These are phyloP conservation scores for Wickerhamiella pararugosa DNA, from an alignment of 1,139 yeast species.

Conservation along the genomic window DNA sequence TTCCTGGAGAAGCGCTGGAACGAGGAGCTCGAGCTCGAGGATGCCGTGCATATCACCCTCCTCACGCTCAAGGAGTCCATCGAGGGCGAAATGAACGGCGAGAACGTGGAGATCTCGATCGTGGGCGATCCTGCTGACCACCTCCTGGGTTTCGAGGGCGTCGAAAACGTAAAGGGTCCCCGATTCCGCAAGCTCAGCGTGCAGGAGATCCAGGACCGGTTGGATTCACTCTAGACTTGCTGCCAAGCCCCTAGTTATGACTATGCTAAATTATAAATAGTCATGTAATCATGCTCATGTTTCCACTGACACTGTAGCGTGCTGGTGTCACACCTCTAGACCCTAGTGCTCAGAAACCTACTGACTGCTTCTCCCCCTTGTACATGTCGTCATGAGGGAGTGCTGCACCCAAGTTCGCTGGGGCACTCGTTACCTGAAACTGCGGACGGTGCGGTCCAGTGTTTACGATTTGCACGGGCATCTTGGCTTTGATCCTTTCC, in stretches of 20 bases:
- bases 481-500: no score
- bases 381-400: no score
- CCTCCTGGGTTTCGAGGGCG: slow-evolving; percentile 73
- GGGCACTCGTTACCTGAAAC: no score
- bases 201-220: slow-evolving; percentile 89
- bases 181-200: slow-evolving; percentile 71
- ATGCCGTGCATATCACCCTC: slow-evolving; percentile 92
- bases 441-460: no score
- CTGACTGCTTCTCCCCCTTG: no score
- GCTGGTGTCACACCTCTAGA: no score
- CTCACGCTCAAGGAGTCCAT: slow-evolving; percentile 90
- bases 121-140: slow-evolving; percentile 76
- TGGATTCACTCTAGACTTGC: slow-evolving; percentile 56
- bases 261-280: slow-evolving; percentile 28
- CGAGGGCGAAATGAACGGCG: slow-evolving; percentile 96
- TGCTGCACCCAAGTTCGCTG: no score
- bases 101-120: slow-evolving; percentile 83
- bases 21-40: slow-evolving; percentile 90
- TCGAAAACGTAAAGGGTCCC: slow-evolving; percentile 63
- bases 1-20: slow-evolving; percentile 97
- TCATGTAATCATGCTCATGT: no score
- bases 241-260: slow-evolving; percentile 32
- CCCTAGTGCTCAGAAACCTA: no score
- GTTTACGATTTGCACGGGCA: no score
- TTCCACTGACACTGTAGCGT: no score